A percentile compares a stretch with the other conserved stretches of the same genome.
Evolutionary conservation across 495 filamentous ascomycete species (phyloP).

Genomic region (Neurospora tetrasperma): DNA sequence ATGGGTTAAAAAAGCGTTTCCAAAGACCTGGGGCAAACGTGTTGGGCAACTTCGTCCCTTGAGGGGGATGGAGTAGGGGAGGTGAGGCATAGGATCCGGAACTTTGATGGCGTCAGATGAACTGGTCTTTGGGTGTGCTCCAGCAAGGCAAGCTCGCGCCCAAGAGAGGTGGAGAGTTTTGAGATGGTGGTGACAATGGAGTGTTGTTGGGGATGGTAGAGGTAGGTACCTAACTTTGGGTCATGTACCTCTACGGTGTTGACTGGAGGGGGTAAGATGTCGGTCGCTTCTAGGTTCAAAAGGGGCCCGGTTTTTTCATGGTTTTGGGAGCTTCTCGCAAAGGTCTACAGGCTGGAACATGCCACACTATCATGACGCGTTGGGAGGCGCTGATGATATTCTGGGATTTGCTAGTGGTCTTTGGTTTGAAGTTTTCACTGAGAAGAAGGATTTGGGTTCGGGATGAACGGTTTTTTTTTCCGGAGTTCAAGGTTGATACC

Average conservation of each 20-base stretch:
- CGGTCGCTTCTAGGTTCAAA: conserved; percentile 64
- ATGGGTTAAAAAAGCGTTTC: neutral
- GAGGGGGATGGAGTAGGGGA: neutral
- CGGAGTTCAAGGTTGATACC: neutral
- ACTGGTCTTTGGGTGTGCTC: neutral
- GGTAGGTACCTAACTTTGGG: too few species aligned
- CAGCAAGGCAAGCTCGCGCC: neutral
- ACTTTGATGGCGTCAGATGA: neutral
- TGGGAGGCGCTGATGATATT: neutral
- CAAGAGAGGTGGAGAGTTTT: neutral
- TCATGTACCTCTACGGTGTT: too few species aligned
- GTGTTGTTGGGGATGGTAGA: neutral
- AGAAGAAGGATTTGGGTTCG: neutral
- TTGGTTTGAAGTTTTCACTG: neutral
- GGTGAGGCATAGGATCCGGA: neutral
- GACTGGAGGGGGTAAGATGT: neutral
- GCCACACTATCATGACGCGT: conserved; percentile 34
- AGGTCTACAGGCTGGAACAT: conserved; percentile 78
- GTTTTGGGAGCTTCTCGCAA: conserved; percentile 90
- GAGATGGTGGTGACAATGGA: neutral
- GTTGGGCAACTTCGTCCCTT: neutral
- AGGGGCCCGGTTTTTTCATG: conserved; percentile 60
- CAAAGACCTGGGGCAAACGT: neutral
- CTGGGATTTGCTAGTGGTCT: neutral
- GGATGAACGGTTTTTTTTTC: neutral